Base-by-base conservation (phyloP, 2,329 filamentous ascomycete species). In the Cladosporium oxysporum region DNA sequence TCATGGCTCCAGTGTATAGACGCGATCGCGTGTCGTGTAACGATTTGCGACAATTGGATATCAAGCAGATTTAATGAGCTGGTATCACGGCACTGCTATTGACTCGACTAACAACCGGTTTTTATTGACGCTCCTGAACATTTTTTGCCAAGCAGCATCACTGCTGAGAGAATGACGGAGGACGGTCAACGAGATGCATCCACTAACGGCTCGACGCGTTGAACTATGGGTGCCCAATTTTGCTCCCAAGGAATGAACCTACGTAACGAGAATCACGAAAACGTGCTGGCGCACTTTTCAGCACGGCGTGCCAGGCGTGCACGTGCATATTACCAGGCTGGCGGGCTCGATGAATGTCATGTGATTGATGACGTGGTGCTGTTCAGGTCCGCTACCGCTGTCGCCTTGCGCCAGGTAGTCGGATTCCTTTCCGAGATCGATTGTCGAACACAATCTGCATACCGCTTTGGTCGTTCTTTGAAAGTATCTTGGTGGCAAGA, bases 1-100 rank as follows among this genome's bases (percentile, higher is more conserved):
- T 71, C 70, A 71, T 71, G 37, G 31, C 47, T 44, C 23, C 14
- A 8, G 26, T 12, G 7, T 29, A n/a, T 31, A 7, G 26, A 12
- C 52, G 52, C 55, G 29, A 14, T 33, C 5, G 52, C 52, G 52
- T 55, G 28, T 28, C 52, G 28, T 31, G 41, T 47, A 12, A 47
- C n/a, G n/a, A 23, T 47, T 3, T 47, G 21, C 41, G 41, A 47
- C n/a, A 16, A 21, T 11, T 5, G 18, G 16, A 47, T 21, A 2
- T 47, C n/a, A 47, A 3, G 21, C n/a, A 11, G 41, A 3, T 47
- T 21, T n/a, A 5, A 10, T 10, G 6, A 12, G 7, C 41, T 47
- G 41, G n/a, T 47, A 47, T 47, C 41, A 21, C 41, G n/a, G 7
- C n/a, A 33, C 52, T 31, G 28, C 52, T 55, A 12, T 6, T 28